Conservation (phyloP, 2,329 filamentous ascomycete species). For the Claviceps pazoutovae region DNA sequence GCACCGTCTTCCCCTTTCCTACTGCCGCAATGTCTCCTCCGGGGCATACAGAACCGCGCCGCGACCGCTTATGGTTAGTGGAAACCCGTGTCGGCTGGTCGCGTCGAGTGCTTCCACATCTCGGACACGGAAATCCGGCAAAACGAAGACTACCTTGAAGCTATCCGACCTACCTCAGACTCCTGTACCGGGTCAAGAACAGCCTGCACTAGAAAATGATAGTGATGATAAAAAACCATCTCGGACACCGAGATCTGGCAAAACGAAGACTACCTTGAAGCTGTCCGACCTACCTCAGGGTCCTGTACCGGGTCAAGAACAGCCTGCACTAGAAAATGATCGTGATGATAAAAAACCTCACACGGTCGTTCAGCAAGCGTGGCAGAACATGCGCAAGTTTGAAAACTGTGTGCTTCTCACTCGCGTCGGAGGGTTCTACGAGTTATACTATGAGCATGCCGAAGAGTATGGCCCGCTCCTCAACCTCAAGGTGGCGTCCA, state of each 20-base stretch:
- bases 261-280: constrained; percentile 24
- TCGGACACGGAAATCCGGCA: constrained; percentile 25
- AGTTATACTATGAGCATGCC: constrained; percentile 94
- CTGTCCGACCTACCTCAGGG: constrained; percentile 46
- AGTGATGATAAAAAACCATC: constrained; percentile 30
- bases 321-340: constrained; percentile 23
- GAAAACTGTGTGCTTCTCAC: constrained; percentile 83
- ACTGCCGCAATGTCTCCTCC: not conserved
- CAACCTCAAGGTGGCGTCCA: constrained; percentile 73
- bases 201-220: constrained; percentile 23
- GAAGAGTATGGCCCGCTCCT: constrained; percentile 76
- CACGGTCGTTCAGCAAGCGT: constrained; percentile 75
- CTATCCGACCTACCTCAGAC: constrained; percentile 46
- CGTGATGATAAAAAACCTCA: constrained; percentile 42
- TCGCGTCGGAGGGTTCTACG: constrained; percentile 89
- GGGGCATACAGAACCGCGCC: not conserved
- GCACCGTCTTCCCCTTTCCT: constrained; percentile 3
- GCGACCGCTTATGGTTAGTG: not conserved
- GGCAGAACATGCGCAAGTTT: constrained; percentile 81
- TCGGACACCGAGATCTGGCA: constrained; percentile 5
- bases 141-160: constrained; percentile 38
- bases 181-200: constrained; percentile 18
- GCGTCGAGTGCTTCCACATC: not conserved
- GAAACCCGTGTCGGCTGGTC: not conserved
- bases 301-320: constrained; percentile 18